Percentiles rank a stretch among this genome's conserved stretches.
Evolutionary conservation across 2,329 filamentous ascomycete genomes (phyloP).

Genomic region (Corinectria fuckeliana): DNA sequence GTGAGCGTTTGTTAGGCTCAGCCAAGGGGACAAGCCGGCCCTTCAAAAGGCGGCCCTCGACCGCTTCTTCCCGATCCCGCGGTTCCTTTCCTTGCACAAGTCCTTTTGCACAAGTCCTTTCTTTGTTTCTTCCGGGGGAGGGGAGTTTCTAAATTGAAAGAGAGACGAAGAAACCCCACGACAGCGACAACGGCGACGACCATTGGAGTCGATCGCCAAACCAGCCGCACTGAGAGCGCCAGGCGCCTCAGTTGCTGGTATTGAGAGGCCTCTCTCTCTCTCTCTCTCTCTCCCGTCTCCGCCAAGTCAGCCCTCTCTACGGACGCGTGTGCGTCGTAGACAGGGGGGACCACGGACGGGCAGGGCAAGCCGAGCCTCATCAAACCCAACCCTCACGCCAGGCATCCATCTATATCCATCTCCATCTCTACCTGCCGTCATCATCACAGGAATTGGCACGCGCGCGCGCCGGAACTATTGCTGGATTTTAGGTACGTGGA

Average conservation of each 20-base stretch:
- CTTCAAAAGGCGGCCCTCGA: slow-evolving; percentile 20
- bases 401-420: slow-evolving; percentile 6
- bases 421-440: not conserved
- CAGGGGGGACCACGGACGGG: not conserved
- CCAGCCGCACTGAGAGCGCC: slow-evolving; percentile 22
- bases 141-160: slow-evolving; percentile 19
- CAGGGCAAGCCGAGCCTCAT: slow-evolving; percentile 10
- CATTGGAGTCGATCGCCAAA: not conserved
- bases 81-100: slow-evolving; percentile 10
- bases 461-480: too few relatives aligned
- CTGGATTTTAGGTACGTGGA: slow-evolving; percentile 1
- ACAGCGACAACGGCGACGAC: slow-evolving; percentile 2
- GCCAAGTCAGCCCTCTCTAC: not conserved
- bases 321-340: not conserved
- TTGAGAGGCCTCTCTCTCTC: slow-evolving; percentile 2
- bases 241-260: slow-evolving; percentile 3
- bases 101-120: not conserved
- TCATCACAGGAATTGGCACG: too few relatives aligned
- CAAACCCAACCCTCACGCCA: slow-evolving; percentile 1
- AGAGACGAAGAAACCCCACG: not conserved
- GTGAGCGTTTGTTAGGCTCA: slow-evolving; percentile 12
- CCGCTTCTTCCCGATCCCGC: slow-evolving; percentile 17
- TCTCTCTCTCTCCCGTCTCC: not conserved
- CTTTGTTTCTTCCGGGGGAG: slow-evolving; percentile 1
- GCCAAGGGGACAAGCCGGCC: slow-evolving; percentile 3